phyloP scores from a whole-genome alignment of 768 basidiomycete species.

The Mycena leptocephala region DNA sequence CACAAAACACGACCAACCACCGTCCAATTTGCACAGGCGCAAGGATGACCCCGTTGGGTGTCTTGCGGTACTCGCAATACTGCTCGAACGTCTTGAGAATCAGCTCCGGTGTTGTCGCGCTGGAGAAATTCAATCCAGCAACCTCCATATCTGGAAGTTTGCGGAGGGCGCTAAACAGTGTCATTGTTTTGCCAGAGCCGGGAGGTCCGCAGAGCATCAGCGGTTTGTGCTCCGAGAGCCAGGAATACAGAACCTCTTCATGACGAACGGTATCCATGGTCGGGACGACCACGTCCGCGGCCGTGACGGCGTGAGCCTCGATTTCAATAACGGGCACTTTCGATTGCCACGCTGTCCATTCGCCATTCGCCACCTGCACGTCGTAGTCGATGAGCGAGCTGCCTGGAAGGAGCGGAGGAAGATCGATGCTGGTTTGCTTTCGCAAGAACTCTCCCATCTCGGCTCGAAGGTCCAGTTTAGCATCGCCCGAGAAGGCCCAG shows the following conservation, averaged over 20 bases:
- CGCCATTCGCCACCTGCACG: constrained; percentile 87
- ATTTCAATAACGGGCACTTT: constrained; percentile 97
- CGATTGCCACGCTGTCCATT: constrained; percentile 94
- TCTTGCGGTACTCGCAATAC: constrained; percentile 99
- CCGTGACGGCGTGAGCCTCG: constrained; percentile 95
- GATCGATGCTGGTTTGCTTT: constrained; percentile 90
- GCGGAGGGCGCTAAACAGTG: constrained; percentile 96
- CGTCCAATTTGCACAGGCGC: constrained; percentile 96
- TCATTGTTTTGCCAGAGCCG: constrained; percentile 99
- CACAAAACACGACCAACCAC: constrained; percentile 99
- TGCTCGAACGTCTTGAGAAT: constrained; percentile 99
- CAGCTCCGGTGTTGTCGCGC: constrained; percentile 97
- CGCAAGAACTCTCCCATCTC: constrained; percentile 92
- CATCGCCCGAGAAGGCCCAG: constrained; percentile 98
- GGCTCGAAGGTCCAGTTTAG: constrained; percentile 91
- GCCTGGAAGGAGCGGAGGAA: constrained; percentile 83
- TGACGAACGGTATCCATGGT: constrained; percentile 99
- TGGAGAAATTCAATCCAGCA: constrained; percentile 98
- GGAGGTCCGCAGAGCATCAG: constrained; percentile 98
- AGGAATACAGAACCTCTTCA: constrained; percentile 98
- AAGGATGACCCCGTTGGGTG: constrained; percentile 97
- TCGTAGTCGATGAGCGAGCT: constrained; percentile 96
- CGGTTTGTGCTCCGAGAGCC: constrained; percentile 99
- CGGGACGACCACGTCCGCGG: constrained; percentile 97
- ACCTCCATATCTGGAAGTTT: constrained; percentile 99